These are phyloP conservation scores for Ophiocordyceps camponoti-leonardi DNA, from an alignment of 2,329 filamentous ascomycete genomes.

Conservation along the genomic window DNA sequence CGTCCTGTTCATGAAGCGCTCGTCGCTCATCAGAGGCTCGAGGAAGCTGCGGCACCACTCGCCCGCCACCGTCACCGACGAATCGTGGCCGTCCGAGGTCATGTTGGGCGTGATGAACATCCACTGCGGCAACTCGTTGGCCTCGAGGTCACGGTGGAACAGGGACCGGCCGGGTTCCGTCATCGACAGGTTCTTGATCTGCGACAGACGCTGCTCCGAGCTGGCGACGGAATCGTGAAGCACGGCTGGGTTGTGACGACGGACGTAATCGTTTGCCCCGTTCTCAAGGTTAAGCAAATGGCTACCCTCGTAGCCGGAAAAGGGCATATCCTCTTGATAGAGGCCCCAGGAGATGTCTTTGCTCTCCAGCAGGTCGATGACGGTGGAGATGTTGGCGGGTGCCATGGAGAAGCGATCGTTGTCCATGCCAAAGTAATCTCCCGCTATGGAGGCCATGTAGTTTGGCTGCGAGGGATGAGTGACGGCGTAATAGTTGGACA, in stretches of 20 bases:
- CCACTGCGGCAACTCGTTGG: conserved; percentile 51
- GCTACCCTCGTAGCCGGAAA: conserved; percentile 51
- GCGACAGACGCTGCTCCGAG: conserved; percentile 39
- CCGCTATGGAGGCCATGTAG: conserved; percentile 50
- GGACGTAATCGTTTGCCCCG: conserved; percentile 58
- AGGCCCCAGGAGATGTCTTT: conserved; percentile 49
- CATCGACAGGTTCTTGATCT: conserved; percentile 53
- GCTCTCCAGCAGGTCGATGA: conserved; percentile 52
- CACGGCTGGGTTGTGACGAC: conserved; percentile 60
- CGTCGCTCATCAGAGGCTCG: conserved; percentile 49
- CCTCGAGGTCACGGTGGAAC: conserved; percentile 51
- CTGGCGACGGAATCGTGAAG: conserved; percentile 48
- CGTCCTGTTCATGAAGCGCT: conserved; percentile 58
- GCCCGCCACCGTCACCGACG: conserved; percentile 50
- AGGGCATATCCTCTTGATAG: conserved; percentile 68
- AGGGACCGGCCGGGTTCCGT: conserved; percentile 23
- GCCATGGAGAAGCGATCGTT: conserved; percentile 47
- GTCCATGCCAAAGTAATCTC: conserved; percentile 58
- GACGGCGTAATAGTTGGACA: conserved; percentile 31
- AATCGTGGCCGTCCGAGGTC: conserved; percentile 63
- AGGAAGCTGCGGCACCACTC: conserved; percentile 52
- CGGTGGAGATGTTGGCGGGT: conserved; percentile 43
- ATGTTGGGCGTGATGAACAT: conserved; percentile 59
- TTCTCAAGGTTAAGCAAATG: conserved; percentile 47
- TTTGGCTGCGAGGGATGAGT: conserved; percentile 65